Evolutionary conservation across 352 stramenopile genomes (phyloP).

Genomic region (Aphanomyces astaci): DNA sequence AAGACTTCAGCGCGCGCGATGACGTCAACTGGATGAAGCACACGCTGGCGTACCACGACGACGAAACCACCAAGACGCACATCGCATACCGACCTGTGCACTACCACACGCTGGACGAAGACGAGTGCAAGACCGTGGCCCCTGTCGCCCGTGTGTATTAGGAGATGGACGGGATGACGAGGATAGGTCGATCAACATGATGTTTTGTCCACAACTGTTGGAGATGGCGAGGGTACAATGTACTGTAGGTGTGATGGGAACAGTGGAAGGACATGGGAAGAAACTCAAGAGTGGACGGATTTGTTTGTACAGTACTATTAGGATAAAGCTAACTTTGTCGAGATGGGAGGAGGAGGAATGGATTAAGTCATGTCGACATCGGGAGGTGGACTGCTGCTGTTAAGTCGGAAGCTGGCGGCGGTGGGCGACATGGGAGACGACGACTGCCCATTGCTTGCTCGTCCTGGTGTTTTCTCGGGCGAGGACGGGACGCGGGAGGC

Average conservation of each 20-base stretch:
- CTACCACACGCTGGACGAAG: constrained; percentile 92
- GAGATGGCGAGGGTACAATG: no score
- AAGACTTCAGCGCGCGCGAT: constrained; percentile 91
- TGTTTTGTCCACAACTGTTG: no score
- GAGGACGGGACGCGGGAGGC: not conserved
- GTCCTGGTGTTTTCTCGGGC: not conserved
- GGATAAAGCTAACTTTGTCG: not conserved
- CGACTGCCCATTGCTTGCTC: not conserved
- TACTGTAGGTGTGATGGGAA: no score
- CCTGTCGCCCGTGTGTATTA: constrained; percentile 96
- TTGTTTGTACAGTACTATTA: no score
- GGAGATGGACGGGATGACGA: no score
- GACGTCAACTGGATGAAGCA: constrained; percentile 98
- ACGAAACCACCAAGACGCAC: constrained; percentile 75
- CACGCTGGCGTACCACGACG: constrained; percentile 90
- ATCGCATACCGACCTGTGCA: constrained; percentile 90
- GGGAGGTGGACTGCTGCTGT: not conserved
- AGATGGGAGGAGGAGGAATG: not conserved
- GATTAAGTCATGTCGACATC: constrained; percentile 20
- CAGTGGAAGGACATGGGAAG: no score
- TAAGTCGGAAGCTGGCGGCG: not conserved
- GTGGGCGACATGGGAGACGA: not conserved
- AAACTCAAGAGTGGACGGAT: no score
- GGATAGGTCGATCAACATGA: no score
- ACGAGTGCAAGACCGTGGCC: constrained; percentile 90